phyloP scores from a whole-genome alignment of 148 eudicot genomes.

The Silene conica region DNA sequence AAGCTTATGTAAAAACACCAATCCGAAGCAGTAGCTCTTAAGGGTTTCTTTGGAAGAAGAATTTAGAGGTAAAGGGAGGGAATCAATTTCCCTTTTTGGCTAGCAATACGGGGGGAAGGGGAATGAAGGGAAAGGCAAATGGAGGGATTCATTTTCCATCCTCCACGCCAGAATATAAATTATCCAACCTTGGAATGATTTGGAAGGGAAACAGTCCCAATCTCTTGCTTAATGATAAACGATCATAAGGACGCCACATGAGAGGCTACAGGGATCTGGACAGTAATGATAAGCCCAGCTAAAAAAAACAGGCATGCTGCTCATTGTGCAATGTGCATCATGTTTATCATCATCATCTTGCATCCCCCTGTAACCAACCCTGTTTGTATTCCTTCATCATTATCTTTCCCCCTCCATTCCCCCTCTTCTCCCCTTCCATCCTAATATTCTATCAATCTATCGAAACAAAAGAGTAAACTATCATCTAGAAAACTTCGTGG shows the following conservation, averaged over 20 bases:
- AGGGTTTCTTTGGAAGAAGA: background rate
- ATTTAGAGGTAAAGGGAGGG: background rate
- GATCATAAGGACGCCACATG: background rate
- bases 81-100: background rate
- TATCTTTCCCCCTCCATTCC: background rate
- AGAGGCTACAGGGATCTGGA: background rate
- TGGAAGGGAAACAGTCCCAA: background rate
- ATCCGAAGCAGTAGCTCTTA: background rate
- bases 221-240: background rate
- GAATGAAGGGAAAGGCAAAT: background rate
- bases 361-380: background rate
- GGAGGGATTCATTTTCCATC: background rate
- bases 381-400: background rate
- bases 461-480: background rate
- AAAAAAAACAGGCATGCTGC: background rate
- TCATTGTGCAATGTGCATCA: background rate
- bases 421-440: background rate
- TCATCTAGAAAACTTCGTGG: background rate
- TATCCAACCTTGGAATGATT: background rate
- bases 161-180: background rate
- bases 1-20: background rate
- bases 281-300: background rate
- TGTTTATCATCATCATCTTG: background rate
- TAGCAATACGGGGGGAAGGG: background rate
- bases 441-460: background rate